Base-by-base conservation (phyloP, 78 protist species). In the Dictyostelium intermedium region DNA sequence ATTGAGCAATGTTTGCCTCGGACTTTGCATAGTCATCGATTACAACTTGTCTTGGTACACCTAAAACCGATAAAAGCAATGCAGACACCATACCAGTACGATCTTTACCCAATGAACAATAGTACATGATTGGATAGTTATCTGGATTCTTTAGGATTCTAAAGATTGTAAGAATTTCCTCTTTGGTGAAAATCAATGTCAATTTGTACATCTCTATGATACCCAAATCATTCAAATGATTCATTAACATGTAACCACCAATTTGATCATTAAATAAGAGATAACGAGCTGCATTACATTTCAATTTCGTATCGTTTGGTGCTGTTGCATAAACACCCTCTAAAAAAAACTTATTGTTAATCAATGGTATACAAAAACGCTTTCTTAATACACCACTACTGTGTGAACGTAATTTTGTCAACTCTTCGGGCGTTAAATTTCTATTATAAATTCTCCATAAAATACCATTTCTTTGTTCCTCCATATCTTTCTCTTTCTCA, bases 61-160 rank as follows among this genome's bases (percentile, higher is more conserved):
- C 93, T 0, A 87, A 30, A 25, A 81, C 81, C 0, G 93, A 87
- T 1, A 87, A 45, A 0, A 87, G 47, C 2, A 87, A 32, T 43
- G 93, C 30, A 0, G 93, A 79, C 0, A 79, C 85, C 84, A 87
- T 87, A 27, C 93, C 93, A 14, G 93, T 87, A 39, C 93, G 41
- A 79, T 87, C 93, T 63, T 87, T 87, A 30, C 93, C 93, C 41
- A 87, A 73, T 43, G 93, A 87, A 63, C 93, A 87, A 61, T 61
- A 87, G 34, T 87, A 87, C 85, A 87, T 73, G 18, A 87, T 87
- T 27, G 93, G 93, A 66, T 87, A 87, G 25, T 87, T 87, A 0
- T 87, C 93, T 45, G 43, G 72, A 34, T 79, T 77, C 47, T 87
- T 87, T 32, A 87, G 66, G 8, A 87, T 79, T 79, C 93, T 87